A percentile compares a stretch with the other conserved stretches of the same genome.
phyloP scores from a whole-genome alignment of 192 early-diverging fungal genomes.

The Cladochytrium replicatum region DNA sequence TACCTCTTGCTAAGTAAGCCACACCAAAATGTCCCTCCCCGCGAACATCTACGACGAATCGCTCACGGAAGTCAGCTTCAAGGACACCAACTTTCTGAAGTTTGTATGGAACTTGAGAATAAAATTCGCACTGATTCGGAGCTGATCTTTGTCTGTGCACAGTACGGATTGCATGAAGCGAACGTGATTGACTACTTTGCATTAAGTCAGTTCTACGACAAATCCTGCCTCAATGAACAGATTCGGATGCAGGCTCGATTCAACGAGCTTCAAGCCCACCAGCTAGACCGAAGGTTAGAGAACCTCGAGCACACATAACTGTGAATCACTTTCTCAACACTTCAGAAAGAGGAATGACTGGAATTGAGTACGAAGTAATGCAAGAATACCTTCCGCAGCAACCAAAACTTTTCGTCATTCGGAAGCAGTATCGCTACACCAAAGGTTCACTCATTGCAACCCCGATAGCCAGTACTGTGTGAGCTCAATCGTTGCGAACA shows the following conservation, averaged over 20 bases:
- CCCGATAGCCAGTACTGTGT: too few relatives aligned
- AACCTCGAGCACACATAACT: neutral
- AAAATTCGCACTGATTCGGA: neutral
- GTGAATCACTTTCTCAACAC: neutral
- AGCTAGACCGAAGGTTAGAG: slow-evolving; percentile 11
- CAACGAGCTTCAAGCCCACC: slow-evolving; percentile 28
- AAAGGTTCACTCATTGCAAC: too few relatives aligned
- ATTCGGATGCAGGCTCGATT: slow-evolving; percentile 38
- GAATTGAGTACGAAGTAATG: slow-evolving; percentile 18
- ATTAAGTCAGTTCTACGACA: slow-evolving; percentile 39
- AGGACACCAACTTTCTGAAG: slow-evolving; percentile 38
- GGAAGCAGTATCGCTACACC: slow-evolving; percentile 17
- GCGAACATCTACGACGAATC: too few relatives aligned
- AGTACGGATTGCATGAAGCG: slow-evolving; percentile 29
- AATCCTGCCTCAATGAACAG: slow-evolving; percentile 32
- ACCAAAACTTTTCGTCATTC: slow-evolving; percentile 26
- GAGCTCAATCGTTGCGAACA: too few relatives aligned
- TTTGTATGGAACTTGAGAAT: slow-evolving; percentile 4
- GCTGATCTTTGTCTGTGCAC: neutral
- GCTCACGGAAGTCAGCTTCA: slow-evolving; percentile 33
- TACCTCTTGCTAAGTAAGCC: too few relatives aligned
- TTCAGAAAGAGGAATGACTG: slow-evolving; percentile 14
- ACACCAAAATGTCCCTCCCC: too few relatives aligned
- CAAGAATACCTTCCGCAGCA: slow-evolving; percentile 8
- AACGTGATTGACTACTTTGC: slow-evolving; percentile 40